Evolutionary conservation across 1,284 basidiomycete species (phyloP).

Genomic region (Gomphus bonarii): DNA sequence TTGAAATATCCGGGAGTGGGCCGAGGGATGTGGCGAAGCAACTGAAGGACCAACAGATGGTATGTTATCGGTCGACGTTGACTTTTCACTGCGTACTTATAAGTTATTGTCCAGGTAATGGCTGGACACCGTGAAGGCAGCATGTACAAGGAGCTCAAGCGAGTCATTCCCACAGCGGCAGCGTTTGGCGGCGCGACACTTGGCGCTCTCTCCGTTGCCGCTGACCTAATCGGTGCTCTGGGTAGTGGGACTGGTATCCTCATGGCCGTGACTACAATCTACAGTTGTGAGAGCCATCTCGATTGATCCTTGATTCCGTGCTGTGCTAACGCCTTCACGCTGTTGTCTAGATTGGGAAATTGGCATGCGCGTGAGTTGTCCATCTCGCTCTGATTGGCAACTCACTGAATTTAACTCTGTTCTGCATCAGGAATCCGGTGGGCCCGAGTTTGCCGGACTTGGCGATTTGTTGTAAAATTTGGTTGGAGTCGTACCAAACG

Average conservation of each 20-base stretch:
- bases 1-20: slow-evolving; percentile 93
- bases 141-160: slow-evolving; percentile 99
- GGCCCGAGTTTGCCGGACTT: slow-evolving; percentile 65
- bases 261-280: slow-evolving; percentile 97
- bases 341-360: slow-evolving; percentile 58
- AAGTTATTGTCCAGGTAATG: slow-evolving; percentile 54
- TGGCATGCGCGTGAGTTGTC: slow-evolving; percentile 45
- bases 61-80: slow-evolving; percentile 18
- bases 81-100: not conserved
- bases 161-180: slow-evolving; percentile 94
- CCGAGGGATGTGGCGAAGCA: slow-evolving; percentile 96
- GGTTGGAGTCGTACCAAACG: too few relatives aligned
- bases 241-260: slow-evolving; percentile 96
- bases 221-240: slow-evolving; percentile 95
- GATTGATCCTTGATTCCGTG: not conserved
- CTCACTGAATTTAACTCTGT: not conserved
- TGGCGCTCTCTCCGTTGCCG: slow-evolving; percentile 86
- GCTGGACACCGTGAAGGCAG: slow-evolving; percentile 94
- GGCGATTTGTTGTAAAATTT: slow-evolving; percentile 45
- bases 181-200: slow-evolving; percentile 95
- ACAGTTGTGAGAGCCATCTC: slow-evolving; percentile 60
- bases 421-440: slow-evolving; percentile 45
- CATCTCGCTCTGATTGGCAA: not conserved
- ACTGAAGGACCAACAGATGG: slow-evolving; percentile 98
- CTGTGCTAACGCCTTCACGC: slow-evolving; percentile 4